Evolutionary conservation across 139 green algal species (phyloP).

Genomic region (Chlorella vulgaris): DNA sequence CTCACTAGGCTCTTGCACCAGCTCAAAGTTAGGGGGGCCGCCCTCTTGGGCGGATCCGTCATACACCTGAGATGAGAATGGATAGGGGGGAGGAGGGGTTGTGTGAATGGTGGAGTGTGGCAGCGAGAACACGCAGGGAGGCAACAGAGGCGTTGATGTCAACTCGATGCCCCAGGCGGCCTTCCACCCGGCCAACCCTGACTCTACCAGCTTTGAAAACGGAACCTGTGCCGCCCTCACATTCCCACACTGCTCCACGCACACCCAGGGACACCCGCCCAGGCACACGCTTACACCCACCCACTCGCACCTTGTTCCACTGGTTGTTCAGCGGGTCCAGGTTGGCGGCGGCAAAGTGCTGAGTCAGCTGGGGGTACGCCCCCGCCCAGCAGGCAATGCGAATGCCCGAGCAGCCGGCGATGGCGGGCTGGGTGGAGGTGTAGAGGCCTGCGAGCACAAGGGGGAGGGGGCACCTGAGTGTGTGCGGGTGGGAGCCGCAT

Average conservation of each 20-base stretch:
- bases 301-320: conserved; percentile 71
- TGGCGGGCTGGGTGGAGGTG: conserved; percentile 60
- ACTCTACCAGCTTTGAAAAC: no score
- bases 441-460: conserved; percentile 58
- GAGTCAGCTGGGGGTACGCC: conserved; percentile 53
- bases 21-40: conserved; percentile 45
- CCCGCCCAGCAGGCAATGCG: conserved; percentile 64
- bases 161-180: no score
- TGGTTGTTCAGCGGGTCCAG: conserved; percentile 69
- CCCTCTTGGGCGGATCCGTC: conserved; percentile 42
- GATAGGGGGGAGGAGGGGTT: no score
- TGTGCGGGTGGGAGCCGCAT: neutral
- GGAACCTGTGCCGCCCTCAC: no score
- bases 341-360: conserved; percentile 62
- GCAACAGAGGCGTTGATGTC: no score
- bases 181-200: no score
- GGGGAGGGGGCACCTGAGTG: neutral
- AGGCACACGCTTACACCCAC: no score
- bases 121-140: neutral
- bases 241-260: no score
- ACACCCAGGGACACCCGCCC: no score
- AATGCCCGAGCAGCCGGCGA: conserved; percentile 50
- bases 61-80: conserved; percentile 31
- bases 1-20: conserved; percentile 37
- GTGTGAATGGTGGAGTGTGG: neutral